Evolutionary conservation across 1,139 yeast species (phyloP).

Genomic region (Taphrina communis): DNA sequence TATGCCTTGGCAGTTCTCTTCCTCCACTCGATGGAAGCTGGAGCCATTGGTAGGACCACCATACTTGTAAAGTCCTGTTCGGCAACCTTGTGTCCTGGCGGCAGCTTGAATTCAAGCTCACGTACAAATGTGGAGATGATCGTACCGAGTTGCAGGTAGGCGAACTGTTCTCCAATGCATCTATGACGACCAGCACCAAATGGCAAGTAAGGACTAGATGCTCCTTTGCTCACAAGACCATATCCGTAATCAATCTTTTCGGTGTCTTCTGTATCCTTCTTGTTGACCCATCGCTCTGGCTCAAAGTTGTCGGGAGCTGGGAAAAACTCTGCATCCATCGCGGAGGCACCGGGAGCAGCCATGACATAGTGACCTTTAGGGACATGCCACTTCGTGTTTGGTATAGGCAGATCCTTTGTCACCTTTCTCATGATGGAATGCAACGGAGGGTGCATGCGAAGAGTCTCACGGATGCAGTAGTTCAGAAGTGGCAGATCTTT

Average conservation of each 20-base stretch:
- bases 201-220: slow-evolving; percentile 91
- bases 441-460: slow-evolving; percentile 93
- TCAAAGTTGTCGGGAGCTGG: slow-evolving; percentile 71
- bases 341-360: slow-evolving; percentile 92
- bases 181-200: slow-evolving; percentile 99
- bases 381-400: slow-evolving; percentile 77
- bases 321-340: slow-evolving; percentile 76
- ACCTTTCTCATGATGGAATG: slow-evolving; percentile 96
- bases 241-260: slow-evolving; percentile 82
- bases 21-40: slow-evolving; percentile 34
- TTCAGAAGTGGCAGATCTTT: slow-evolving; percentile 81
- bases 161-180: slow-evolving; percentile 99
- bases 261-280: slow-evolving; percentile 49
- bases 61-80: slow-evolving; percentile 67
- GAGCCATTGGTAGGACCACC: slow-evolving; percentile 43
- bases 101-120: slow-evolving; percentile 74
- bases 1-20: slow-evolving; percentile 24
- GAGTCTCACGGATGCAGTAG: slow-evolving; percentile 85
- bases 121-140: slow-evolving; percentile 76
- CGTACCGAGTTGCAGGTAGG: slow-evolving; percentile 90
- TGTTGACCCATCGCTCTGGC: slow-evolving; percentile 83
- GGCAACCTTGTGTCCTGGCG: slow-evolving; percentile 65
- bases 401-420: slow-evolving; percentile 74
- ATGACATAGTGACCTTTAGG: slow-evolving; percentile 89
- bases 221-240: slow-evolving; percentile 95